Evolutionary conservation across 148 eudicot genomes (phyloP), one percentile per base, ranked within the genome.

Genomic region (Selenicereus undatus): DNA sequence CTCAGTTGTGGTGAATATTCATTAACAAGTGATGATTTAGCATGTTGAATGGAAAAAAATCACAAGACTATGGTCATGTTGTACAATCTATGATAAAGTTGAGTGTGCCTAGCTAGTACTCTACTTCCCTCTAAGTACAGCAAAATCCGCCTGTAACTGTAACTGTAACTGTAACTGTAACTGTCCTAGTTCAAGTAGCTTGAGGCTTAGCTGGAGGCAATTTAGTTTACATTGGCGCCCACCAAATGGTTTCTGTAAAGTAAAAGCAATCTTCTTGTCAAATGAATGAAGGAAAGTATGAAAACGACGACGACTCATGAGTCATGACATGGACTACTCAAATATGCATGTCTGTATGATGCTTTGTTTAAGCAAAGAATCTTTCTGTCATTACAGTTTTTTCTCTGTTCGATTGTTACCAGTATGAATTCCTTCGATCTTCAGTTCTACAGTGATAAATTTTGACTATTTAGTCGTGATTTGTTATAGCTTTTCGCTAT

Each of bases 321-420:
- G 29, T 64, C 68, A 5, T 64, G 68, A 64, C 8, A 64, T 64
- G 68, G 68, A 64, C 68, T n/a, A 64, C 29, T 64, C 68, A 22
- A n/a, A 24, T 24, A n/a, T n/a, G 26, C 7, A n/a, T 64, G 68
- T 24, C 8, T n/a, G 26, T 24, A 64, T 64, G 68, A 21, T 62
- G 68, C n/a, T 64, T 64, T 64, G 27, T 64, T 64, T 27, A 64
- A 64, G 68, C 68, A 64, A 64, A 64, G 68, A 64, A 64, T 64
- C 68, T 64, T 24, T 60, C 65, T 64, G n/a, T 64, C 68, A n/a
- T 64, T n/a, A 10, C 68, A 6, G 14, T 4, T 17, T 56, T 64
- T 9, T 64, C 62, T 16, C 62, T 4, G 4, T 20, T 0, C 16
- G 3, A 5, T 18, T 56, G 62, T 56, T 56, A 12, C 16, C 58